A percentile compares a stretch with the other conserved stretches of the same genome.
Evolutionary conservation across 2,329 filamentous ascomycete genomes (phyloP).

Genomic region (Scedosporium minutisporum): DNA sequence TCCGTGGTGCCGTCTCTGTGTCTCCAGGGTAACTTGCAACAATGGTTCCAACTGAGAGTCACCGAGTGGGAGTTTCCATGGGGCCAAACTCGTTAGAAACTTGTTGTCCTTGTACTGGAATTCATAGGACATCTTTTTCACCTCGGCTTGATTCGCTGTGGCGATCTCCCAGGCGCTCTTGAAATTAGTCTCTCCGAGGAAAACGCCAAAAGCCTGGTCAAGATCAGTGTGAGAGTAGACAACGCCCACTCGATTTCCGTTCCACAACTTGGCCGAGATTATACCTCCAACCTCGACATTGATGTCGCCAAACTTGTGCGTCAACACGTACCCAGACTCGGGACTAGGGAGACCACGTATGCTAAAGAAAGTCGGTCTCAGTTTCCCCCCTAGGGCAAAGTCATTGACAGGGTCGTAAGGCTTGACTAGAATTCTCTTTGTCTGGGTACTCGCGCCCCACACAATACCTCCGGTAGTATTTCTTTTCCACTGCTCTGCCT

Average conservation of each 20-base stretch:
- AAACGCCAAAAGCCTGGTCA: neutral
- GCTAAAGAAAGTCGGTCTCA: constrained; percentile 1
- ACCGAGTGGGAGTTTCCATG: neutral
- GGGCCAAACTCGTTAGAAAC: neutral
- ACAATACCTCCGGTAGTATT: too few relatives aligned
- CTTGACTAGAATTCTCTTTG: neutral
- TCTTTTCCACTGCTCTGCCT: neutral
- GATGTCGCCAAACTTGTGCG: neutral
- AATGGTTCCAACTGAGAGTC: neutral
- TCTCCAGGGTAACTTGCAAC: neutral
- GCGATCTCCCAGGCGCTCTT: constrained; percentile 1
- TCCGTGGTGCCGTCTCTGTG: neutral
- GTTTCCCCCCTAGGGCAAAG: neutral
- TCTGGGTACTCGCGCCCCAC: too few relatives aligned
- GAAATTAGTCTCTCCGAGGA: neutral
- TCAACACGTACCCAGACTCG: neutral
- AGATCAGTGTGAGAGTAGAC: neutral
- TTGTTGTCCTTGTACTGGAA: neutral
- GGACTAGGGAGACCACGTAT: neutral
- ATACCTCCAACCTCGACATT: neutral
- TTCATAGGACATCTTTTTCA: neutral
- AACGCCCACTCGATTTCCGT: neutral
- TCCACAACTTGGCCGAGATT: neutral
- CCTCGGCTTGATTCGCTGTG: neutral
- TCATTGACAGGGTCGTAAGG: neutral